phyloP scores from a whole-genome alignment of 2,329 filamentous ascomycete genomes.

The Alternaria triticina region DNA sequence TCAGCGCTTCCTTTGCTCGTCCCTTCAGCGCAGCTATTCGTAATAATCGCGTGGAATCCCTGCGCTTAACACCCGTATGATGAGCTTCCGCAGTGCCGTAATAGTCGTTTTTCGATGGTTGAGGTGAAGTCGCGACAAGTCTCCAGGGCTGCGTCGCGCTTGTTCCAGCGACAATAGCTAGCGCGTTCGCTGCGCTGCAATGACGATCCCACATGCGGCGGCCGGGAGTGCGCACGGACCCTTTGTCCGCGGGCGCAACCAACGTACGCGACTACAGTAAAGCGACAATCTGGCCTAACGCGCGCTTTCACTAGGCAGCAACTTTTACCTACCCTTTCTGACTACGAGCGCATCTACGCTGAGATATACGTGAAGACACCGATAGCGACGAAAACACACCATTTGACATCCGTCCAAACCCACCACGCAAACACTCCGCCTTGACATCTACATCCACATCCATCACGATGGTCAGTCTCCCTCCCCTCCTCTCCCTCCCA shows the following conservation, averaged over 20 bases:
- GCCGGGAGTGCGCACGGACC: slow-evolving; percentile 13
- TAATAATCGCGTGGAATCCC: background rate
- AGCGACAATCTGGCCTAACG: background rate
- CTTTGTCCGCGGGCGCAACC: background rate
- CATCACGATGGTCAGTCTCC: slow-evolving; percentile 18
- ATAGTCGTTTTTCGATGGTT: background rate
- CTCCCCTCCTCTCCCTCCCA: background rate
- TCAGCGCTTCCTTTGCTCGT: background rate
- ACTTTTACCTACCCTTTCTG: no score
- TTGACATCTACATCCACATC: background rate
- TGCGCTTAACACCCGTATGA: no score
- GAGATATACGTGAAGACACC: background rate
- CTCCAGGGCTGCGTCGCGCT: background rate
- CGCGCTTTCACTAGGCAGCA: background rate
- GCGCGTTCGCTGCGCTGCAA: slow-evolving; percentile 1
- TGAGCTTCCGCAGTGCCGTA: background rate
- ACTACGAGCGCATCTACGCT: no score
- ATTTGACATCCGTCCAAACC: background rate
- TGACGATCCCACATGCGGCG: slow-evolving; percentile 7
- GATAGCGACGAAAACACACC: background rate
- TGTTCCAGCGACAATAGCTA: background rate
- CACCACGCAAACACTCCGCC: background rate
- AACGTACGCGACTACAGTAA: background rate
- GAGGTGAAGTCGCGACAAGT: background rate
- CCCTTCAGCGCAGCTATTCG: accelerated